phyloP scores from a whole-genome alignment of 345 rosid genomes.

The Toxicodendron radicans region DNA sequence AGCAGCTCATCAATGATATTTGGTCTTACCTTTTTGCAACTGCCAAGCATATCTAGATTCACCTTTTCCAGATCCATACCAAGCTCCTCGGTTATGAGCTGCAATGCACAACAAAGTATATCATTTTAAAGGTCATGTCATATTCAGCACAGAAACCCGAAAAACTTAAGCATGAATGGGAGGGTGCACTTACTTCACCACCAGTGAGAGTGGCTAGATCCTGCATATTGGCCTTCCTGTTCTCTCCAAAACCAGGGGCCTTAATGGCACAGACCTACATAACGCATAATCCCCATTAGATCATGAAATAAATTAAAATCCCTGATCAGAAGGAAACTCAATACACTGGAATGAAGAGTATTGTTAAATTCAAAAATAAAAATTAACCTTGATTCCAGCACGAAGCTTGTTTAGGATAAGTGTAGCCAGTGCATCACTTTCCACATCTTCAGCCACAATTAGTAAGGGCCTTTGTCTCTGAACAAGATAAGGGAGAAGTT shows the following conservation, averaged over 20 bases:
- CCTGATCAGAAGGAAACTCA: background rate
- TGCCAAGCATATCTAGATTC: conserved; percentile 78
- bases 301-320: background rate
- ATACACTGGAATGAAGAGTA: background rate
- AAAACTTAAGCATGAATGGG: background rate
- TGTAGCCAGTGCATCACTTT: conserved; percentile 87
- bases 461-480: conserved; percentile 88
- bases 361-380: background rate
- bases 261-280: conserved; percentile 86
- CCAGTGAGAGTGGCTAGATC: conserved; percentile 94
- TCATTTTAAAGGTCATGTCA: conserved; percentile 2
- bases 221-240: conserved; percentile 76
- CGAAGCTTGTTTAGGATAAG: conserved; percentile 92
- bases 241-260: conserved; percentile 99
- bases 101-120: conserved; percentile 11
- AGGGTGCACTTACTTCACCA: conserved; percentile 58
- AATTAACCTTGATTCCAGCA: conserved; percentile 87
- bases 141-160: background rate
- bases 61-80: conserved; percentile 94
- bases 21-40: conserved; percentile 78
- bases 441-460: conserved; percentile 94
- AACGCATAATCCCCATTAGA: conserved; percentile 15
- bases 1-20: background rate
- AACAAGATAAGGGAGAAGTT: conserved; percentile 15
- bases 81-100: conserved; percentile 93